Evolutionary conservation across 768 basidiomycete genomes (phyloP).

Genomic region (Psilocybe azurescens): DNA sequence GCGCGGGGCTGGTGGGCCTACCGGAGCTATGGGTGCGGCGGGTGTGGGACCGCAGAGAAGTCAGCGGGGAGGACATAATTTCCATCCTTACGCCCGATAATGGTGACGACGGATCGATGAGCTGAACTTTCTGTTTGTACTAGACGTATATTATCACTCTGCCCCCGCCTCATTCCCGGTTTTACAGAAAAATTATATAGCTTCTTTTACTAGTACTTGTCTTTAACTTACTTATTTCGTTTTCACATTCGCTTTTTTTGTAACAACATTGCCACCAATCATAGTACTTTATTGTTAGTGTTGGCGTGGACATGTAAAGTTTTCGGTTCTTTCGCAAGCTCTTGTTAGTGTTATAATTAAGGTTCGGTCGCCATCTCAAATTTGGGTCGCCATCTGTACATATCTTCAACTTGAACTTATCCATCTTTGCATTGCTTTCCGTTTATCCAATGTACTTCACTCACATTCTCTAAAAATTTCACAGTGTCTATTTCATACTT

Average conservation of each 20-base stretch:
- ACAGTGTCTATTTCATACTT: too few relatives aligned
- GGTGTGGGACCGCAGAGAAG: constrained; percentile 78
- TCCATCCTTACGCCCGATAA: constrained; percentile 83
- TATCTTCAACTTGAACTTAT: too few relatives aligned
- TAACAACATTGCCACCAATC: not conserved
- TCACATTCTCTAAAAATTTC: too few relatives aligned
- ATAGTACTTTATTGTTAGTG: not conserved
- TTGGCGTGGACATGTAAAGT: not conserved
- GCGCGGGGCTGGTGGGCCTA: constrained; percentile 55
- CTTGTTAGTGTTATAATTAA: too few relatives aligned
- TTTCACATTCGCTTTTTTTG: constrained; percentile 4
- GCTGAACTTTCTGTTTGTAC: not conserved
- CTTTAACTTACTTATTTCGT: not conserved
- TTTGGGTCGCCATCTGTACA: too few relatives aligned
- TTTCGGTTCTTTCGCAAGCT: too few relatives aligned
- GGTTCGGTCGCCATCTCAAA: too few relatives aligned
- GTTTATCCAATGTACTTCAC: too few relatives aligned
- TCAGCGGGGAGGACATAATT: constrained; percentile 79
- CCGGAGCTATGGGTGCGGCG: constrained; percentile 51
- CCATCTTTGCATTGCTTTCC: too few relatives aligned
- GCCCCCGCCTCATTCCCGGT: not conserved
- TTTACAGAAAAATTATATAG: constrained; percentile 3
- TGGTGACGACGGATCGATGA: not conserved
- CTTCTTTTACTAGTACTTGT: not conserved
- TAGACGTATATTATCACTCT: not conserved